Evolutionary conservation across 306 rosid genomes (phyloP), one percentile per base, ranked within the genome.

Genomic region (Cucurbita maxima): DNA sequence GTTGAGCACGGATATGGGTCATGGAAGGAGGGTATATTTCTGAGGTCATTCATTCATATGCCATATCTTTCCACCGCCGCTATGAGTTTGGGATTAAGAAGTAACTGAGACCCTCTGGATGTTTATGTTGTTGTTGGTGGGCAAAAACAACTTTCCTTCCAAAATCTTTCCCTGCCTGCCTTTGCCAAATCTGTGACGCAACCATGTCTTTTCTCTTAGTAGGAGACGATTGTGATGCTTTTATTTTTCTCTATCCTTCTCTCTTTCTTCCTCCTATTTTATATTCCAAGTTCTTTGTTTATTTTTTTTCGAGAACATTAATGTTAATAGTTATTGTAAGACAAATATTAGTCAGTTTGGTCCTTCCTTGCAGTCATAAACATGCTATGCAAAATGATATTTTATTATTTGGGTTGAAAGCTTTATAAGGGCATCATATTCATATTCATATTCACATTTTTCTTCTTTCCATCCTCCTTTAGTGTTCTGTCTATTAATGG

Each of bases 221-320:
- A 86, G 94, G 87, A 68, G 83, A 83, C 90, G 86, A 87, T 92
- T 88, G 79, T 84, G 85, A 87, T 83, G 83, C 51, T 86, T 82
- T 75, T 76, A 77, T 82, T 85, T 75, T 70, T 57, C 40, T 56
- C 18, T 50, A 59, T 20, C 6, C 40, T 73, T 5, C n/a, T 15
- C 45, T 47, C 48, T 44, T 60, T 58, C 2, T 48, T 19, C 67
- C 71, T 64, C 48, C 55, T 7, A 30, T 75, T 51, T 74, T 78
- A 77, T 68, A 44, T 75, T 83, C 74, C 80, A 76, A 81, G 76
- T 78, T 77, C 79, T 30, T 30, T 69, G 3, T 73, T 52, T 25
- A 25, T 66, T 6, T 10, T 72, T 72, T 75, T 83, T 50, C 55
- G 81, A 80, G 76, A 86, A 88, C 89, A 77, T 86, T 84, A 61